These are phyloP conservation scores for Cenchrus americanus DNA, from an alignment of 176 grass and related monocot genomes.

Conservation along the genomic window DNA sequence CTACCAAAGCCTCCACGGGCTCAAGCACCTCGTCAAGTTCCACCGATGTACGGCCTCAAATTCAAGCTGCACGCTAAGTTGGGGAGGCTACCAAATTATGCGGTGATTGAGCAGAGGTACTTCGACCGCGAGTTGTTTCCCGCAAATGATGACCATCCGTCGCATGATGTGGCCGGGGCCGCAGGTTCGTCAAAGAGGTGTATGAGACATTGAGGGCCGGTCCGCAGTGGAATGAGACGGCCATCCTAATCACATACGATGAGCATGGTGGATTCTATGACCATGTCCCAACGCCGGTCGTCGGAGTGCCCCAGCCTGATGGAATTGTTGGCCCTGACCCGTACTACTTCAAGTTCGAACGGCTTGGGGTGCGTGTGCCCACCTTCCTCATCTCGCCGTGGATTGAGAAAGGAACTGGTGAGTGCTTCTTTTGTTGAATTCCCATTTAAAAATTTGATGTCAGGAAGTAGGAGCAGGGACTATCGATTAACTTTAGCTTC, in stretches of 20 bases:
- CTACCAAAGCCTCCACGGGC: constrained; percentile 78
- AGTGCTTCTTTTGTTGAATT: not conserved
- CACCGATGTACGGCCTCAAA: constrained; percentile 77
- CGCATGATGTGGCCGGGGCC: constrained; percentile 81
- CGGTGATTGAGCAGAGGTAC: constrained; percentile 86
- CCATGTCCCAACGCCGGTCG: constrained; percentile 83
- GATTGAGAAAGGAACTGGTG: constrained; percentile 78
- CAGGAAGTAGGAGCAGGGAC: too few species aligned
- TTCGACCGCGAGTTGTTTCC: constrained; percentile 79
- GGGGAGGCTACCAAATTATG: constrained; percentile 83
- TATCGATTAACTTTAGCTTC: not conserved
- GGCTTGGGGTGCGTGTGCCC: constrained; percentile 81
- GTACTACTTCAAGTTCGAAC: constrained; percentile 95
- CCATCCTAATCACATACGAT: constrained; percentile 82
- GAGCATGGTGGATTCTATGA: constrained; percentile 98
- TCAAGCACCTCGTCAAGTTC: constrained; percentile 84
- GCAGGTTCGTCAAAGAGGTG: constrained; percentile 86
- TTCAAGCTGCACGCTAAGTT: constrained; percentile 81
- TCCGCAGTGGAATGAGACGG: constrained; percentile 91
- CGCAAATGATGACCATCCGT: constrained; percentile 86
- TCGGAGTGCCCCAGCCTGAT: constrained; percentile 77
- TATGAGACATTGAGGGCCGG: constrained; percentile 86
- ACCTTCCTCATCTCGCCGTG: constrained; percentile 82
- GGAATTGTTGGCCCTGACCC: constrained; percentile 91
- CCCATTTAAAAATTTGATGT: too few species aligned